phyloP scores from a whole-genome alignment of 1,284 basidiomycete species.

The Ceratobasidium papillatum region DNA sequence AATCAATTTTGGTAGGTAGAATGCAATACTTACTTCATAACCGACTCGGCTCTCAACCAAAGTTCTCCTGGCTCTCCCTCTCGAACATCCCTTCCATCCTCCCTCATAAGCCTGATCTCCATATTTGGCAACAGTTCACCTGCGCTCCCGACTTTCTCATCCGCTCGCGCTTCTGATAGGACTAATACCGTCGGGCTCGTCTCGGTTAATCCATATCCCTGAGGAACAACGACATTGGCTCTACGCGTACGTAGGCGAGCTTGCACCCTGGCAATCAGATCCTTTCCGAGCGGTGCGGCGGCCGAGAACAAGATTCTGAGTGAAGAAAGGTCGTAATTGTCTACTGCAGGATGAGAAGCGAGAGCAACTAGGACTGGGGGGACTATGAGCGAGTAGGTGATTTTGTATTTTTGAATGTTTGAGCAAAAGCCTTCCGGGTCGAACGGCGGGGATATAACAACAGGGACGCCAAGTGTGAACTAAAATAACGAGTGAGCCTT shows the following conservation, averaged over 20 bases:
- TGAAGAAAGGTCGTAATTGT: constrained; percentile 73
- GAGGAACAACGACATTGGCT: constrained; percentile 50
- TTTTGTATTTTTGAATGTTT: constrained; percentile 69
- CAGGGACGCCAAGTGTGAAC: constrained; percentile 64
- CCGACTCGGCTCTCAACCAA: constrained; percentile 77
- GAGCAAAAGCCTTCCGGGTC: constrained; percentile 76
- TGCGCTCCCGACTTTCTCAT: constrained; percentile 65
- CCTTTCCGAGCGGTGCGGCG: constrained; percentile 80
- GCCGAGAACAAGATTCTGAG: constrained; percentile 73
- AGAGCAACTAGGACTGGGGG: constrained; percentile 85
- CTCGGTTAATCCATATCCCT: constrained; percentile 82
- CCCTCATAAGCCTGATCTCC: constrained; percentile 74
- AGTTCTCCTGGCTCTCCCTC: constrained; percentile 76
- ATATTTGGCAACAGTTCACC: constrained; percentile 82
- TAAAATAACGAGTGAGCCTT: constrained; percentile 46
- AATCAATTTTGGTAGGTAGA: no score
- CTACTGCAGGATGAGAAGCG: constrained; percentile 70
- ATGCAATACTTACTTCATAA: constrained; percentile 82
- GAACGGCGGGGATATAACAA: constrained; percentile 76
- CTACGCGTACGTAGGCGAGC: constrained; percentile 56
- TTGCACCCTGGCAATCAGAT: constrained; percentile 62
- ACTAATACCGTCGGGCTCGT: constrained; percentile 51
- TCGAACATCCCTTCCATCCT: constrained; percentile 59
- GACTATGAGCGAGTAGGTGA: constrained; percentile 73
- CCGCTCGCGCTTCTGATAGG: neutral